Percentiles rank a stretch among this genome's conserved stretches.
These are phyloP conservation scores for Pyrenochaeta sp. DNA, from an alignment of 2,329 filamentous ascomycete genomes.

Conservation along the genomic window DNA sequence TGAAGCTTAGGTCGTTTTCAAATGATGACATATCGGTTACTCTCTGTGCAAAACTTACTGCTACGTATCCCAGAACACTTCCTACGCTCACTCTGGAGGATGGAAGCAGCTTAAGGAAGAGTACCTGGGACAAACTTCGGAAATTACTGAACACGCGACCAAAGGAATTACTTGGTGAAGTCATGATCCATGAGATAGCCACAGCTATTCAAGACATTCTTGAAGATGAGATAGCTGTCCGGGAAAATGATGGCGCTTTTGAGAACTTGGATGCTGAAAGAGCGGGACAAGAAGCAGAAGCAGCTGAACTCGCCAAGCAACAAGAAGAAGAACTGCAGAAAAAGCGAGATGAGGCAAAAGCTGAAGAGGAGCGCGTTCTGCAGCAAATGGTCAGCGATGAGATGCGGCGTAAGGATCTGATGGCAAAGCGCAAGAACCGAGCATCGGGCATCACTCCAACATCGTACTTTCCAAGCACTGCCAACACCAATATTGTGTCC, in stretches of 20 bases:
- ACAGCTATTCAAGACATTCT: constrained; percentile 72
- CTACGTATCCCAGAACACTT: constrained; percentile 87
- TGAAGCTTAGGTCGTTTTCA: constrained; percentile 76
- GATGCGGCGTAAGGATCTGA: constrained; percentile 70
- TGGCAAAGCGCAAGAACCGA: constrained; percentile 63
- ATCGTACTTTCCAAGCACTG: constrained; percentile 50
- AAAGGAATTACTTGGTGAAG: constrained; percentile 67
- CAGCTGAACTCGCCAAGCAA: constrained; percentile 64
- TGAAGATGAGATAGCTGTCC: constrained; percentile 83
- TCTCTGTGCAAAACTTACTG: constrained; percentile 81
- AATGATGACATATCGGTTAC: constrained; percentile 75
- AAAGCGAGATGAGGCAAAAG: constrained; percentile 55
- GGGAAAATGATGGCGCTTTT: constrained; percentile 75
- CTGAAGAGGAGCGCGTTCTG: constrained; percentile 75
- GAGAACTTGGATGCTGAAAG: constrained; percentile 91
- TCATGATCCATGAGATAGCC: constrained; percentile 71
- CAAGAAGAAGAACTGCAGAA: constrained; percentile 52
- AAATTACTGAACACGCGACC: constrained; percentile 73
- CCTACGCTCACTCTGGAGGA: constrained; percentile 76
- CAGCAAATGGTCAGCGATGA: constrained; percentile 77
- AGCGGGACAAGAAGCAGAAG: constrained; percentile 78
- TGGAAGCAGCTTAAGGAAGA: constrained; percentile 70
- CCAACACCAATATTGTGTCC: constrained; percentile 53
- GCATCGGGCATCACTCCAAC: constrained; percentile 39
- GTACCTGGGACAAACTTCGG: constrained; percentile 74